These are phyloP conservation scores for Botrytis squamosa DNA, from an alignment of 2,329 filamentous ascomycete genomes.

Conservation along the genomic window DNA sequence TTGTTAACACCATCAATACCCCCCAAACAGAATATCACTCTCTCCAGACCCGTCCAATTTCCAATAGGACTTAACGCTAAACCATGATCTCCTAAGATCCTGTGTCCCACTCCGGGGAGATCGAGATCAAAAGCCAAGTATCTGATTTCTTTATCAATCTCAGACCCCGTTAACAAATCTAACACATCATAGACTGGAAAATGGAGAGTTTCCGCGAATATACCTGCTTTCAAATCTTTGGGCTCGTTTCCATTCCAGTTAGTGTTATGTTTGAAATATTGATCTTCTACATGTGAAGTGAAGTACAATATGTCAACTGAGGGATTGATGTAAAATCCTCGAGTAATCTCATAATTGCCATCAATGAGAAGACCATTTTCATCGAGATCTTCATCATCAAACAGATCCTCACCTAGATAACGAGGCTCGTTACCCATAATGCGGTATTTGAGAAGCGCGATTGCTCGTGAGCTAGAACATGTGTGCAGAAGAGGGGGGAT, in stretches of 20 bases:
- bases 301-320: background rate
- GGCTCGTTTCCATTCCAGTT: background rate
- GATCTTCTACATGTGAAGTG: background rate
- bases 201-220: background rate
- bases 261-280: background rate
- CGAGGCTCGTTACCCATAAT: background rate
- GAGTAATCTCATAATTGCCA: background rate
- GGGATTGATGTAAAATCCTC: background rate
- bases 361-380: background rate
- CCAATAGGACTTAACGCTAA: fast-evolving
- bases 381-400: background rate
- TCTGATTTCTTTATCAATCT: background rate
- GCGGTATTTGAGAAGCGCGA: background rate
- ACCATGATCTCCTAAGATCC: fast-evolving
- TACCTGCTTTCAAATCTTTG: fast-evolving
- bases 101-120: background rate
- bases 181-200: background rate
- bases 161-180: background rate
- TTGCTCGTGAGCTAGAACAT: background rate
- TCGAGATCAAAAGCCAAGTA: background rate
- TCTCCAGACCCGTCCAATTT: background rate
- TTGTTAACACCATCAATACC: background rate
- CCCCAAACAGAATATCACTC: background rate
- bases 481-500: background rate
- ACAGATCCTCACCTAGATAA: background rate